Evolutionary conservation across 495 filamentous ascomycete species (phyloP).

Genomic region (Podospora didyma): DNA sequence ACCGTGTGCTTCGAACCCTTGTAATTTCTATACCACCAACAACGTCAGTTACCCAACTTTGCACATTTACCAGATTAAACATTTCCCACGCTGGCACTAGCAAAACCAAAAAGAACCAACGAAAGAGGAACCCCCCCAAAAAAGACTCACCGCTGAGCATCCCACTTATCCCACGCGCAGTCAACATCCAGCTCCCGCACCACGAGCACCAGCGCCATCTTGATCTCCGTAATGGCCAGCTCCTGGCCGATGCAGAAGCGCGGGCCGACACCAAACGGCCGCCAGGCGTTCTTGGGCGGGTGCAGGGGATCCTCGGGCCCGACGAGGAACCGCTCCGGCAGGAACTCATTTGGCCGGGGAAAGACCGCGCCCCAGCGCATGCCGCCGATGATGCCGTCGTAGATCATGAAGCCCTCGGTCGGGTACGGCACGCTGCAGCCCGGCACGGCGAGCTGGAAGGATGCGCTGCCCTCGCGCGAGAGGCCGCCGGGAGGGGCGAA

Average conservation of each 20-base stretch:
- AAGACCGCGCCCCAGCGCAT: constrained; percentile 27
- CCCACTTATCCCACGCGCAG: too few relatives aligned
- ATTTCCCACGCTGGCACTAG: too few relatives aligned
- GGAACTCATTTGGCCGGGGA: constrained; percentile 30
- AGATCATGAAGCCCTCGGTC: constrained; percentile 31
- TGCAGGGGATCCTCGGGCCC: constrained; percentile 22
- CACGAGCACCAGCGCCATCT: constrained; percentile 34
- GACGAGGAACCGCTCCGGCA: constrained; percentile 41
- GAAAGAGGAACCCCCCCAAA: too few relatives aligned
- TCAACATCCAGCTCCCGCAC: constrained; percentile 45
- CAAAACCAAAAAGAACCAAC: too few relatives aligned
- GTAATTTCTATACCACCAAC: too few relatives aligned
- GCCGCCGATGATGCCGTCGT: constrained; percentile 20
- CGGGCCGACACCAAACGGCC: constrained; percentile 47
- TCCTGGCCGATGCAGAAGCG: constrained; percentile 50
- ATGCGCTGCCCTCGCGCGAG: constrained; percentile 31
- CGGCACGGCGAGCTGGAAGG: constrained; percentile 27
- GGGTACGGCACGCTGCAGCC: constrained; percentile 31
- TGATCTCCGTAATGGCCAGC: constrained; percentile 41
- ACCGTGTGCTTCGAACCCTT: too few relatives aligned
- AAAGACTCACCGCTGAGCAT: too few relatives aligned
- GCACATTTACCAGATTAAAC: too few relatives aligned
- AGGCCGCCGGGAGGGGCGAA: constrained; percentile 35
- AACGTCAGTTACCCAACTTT: too few relatives aligned
- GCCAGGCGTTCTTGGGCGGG: constrained; percentile 31